Base-by-base conservation (phyloP, 2,329 filamentous ascomycete species). In the Coniella vitis region DNA sequence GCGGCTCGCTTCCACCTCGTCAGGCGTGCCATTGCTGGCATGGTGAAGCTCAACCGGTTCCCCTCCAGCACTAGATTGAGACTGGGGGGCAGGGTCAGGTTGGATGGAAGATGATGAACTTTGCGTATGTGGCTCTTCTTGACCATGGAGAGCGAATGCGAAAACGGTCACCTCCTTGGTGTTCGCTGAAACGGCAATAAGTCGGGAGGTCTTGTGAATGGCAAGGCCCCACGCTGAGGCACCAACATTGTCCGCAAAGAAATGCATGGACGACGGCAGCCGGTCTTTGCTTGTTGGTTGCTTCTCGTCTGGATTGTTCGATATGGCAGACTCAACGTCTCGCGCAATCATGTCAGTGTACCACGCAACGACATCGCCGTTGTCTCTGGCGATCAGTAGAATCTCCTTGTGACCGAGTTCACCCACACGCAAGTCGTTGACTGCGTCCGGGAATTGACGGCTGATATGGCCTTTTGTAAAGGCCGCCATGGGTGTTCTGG, bases 121-220 rank as follows among this genome's bases (percentile, higher is more conserved):
- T 10, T 38, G 22, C 16, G 16, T 19, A n/a, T 36, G 13, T 37
- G 49, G 29, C n/a, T n/a, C n/a, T 7, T 17, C 16, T 7, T 51
- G 13, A 45, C 37, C 12, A 39, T 59, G 52, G 39, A 72, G 59
- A 4, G 70, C 72, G 54, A 73, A 70, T 1, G 73, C 74, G 57
- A 80, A 81, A 1, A 81, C 71, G 1, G 69, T 74, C 7, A 77
- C 65, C 54, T 77, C 74, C 45, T 62, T 61, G 4, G 75, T 78
- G 62, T 98, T 98, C 0, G 87, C 83, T 57, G 86, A 87, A 35
- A 94, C 84, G 0, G 91, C 93, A 54, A 98, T 85, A 53, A 96
- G 71, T 0, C 90, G 81, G n/a, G 87, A 88, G 54, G 83, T 71
- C 53, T 80, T 76, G 63, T 97, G 91, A 10, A 95, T 76, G 7